These are phyloP conservation scores for Clonostachys rhizophaga DNA, from an alignment of 2,329 filamentous ascomycete genomes.

Conservation along the genomic window DNA sequence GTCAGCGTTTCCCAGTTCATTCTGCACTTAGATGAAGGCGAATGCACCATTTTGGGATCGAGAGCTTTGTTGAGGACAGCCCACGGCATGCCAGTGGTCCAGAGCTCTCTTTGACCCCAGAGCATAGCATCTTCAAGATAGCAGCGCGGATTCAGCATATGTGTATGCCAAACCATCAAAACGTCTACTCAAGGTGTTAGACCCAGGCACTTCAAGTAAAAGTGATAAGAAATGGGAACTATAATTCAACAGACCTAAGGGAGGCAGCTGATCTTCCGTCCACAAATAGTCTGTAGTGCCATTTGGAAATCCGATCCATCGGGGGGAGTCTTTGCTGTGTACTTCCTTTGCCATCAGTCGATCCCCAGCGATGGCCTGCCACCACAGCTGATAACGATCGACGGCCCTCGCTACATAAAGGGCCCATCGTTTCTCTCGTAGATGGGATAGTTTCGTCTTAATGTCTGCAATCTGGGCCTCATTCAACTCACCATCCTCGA, in stretches of 20 bases:
- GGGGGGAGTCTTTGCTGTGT: too few species aligned
- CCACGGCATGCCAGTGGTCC: constrained; percentile 66
- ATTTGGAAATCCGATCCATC: too few species aligned
- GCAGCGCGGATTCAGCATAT: constrained; percentile 69
- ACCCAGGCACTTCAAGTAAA: too few species aligned
- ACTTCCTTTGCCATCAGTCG: constrained; percentile 13
- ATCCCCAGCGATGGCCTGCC: constrained; percentile 15
- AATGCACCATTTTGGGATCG: constrained; percentile 54
- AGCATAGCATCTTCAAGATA: constrained; percentile 72
- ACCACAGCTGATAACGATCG: constrained; percentile 60
- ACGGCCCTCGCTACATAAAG: constrained; percentile 60
- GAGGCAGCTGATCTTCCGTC: too few species aligned
- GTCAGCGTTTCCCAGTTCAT: constrained; percentile 41
- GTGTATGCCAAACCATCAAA: constrained; percentile 75
- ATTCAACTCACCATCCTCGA: constrained; percentile 6
- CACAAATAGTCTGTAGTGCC: too few species aligned
- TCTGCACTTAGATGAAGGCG: constrained; percentile 34
- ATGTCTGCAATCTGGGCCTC: neutral
- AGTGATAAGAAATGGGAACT: too few species aligned
- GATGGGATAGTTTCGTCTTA: too few species aligned
- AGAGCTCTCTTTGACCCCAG: constrained; percentile 46
- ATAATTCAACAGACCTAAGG: too few species aligned
- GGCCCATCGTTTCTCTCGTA: constrained; percentile 67
- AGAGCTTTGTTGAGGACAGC: constrained; percentile 50
- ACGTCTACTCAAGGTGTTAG: constrained; percentile 51